These are phyloP conservation scores for Thielaviopsis populi DNA, from an alignment of 2,329 filamentous ascomycete genomes.

Conservation along the genomic window DNA sequence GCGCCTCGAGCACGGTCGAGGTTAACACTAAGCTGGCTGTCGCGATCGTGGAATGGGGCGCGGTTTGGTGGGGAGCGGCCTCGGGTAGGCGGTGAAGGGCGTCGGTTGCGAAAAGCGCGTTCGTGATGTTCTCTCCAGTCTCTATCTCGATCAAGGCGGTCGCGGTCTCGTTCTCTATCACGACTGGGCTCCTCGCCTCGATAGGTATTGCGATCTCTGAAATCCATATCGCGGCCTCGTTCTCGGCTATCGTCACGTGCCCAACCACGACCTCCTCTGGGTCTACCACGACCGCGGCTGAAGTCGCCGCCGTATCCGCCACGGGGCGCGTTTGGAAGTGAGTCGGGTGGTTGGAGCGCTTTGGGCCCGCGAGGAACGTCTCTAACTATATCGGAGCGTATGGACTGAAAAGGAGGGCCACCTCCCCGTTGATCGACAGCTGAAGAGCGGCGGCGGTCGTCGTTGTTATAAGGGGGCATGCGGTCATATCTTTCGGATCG, in stretches of 20 bases:
- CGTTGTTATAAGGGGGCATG: conserved; percentile 40
- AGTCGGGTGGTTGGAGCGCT: conserved; percentile 45
- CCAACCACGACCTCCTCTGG: conserved; percentile 42
- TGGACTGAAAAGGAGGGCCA: conserved; percentile 44
- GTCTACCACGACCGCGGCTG: conserved; percentile 36
- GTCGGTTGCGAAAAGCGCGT: conserved; percentile 25
- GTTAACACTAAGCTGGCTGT: conserved; percentile 48
- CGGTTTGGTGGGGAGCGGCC: conserved; percentile 51
- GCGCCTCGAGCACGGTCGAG: conserved; percentile 52
- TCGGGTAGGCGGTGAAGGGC: conserved; percentile 44
- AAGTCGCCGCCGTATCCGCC: conserved; percentile 52
- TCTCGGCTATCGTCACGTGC: conserved; percentile 47
- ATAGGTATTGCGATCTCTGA: conserved; percentile 34
- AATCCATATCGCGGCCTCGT: conserved; percentile 43
- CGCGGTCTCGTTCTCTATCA: conserved; percentile 38
- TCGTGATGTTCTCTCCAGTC: conserved; percentile 33
- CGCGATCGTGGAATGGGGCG: conserved; percentile 47
- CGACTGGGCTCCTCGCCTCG: conserved; percentile 42
- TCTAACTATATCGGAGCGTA: conserved; percentile 38
- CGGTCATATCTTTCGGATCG: conserved; percentile 50
- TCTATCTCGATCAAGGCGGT: conserved; percentile 31
- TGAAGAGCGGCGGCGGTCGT: conserved; percentile 55
- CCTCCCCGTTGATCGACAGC: conserved; percentile 29
- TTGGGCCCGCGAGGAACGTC: conserved; percentile 71
- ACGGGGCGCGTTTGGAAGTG: conserved; percentile 51